Base-by-base conservation (phyloP, 1,139 yeast genomes). In the Candida gigantensis region DNA sequence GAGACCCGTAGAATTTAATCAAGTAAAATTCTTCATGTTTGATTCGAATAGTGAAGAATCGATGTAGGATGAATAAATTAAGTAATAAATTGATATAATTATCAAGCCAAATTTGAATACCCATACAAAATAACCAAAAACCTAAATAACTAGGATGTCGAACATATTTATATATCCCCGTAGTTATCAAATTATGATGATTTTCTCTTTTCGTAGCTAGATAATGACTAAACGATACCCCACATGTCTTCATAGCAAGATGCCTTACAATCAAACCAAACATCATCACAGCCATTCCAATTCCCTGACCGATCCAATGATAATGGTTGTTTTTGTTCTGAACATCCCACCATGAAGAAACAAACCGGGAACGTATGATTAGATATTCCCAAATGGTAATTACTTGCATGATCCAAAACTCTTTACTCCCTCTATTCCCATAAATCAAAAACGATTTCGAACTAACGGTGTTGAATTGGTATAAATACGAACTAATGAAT, bases 131-230 rank as follows among this genome's bases (percentile, higher is more conserved):
- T n/a, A 58, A 37, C 51, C 63, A 62, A 40, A 68, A 69, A 17
- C 75, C 75, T n/a, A 65, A 41, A 41, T 70, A 70, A 41, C 72
- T 64, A 6, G 75, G 75, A 41, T 70, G 75, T 37, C 75, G 45
- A 28, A 52, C 35, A 40, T 41, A 50, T 5, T 45, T 34, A 42
- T 62, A 69, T 4, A 67, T 46, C 1, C 74, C 75, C 6, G 39
- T 32, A 3, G 68, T 62, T 13, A 67, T 55, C 30, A 69, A 49
- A 19, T 34, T 45, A 19, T 45, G 49, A 6, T 43, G 32, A 8
- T 30, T 5, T 15, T 27, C 24, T 15, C 23, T 36, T 9, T 18
- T 39, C 21, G 32, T 39, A n/a, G 43, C 42, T 6, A 61, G 55
- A 36, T 52, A 50, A 45, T 69, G 75, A 28, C 65, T 58, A 41